Evolutionary conservation across 768 basidiomycete species (phyloP).

Genomic region (Termitomyces sp.): DNA sequence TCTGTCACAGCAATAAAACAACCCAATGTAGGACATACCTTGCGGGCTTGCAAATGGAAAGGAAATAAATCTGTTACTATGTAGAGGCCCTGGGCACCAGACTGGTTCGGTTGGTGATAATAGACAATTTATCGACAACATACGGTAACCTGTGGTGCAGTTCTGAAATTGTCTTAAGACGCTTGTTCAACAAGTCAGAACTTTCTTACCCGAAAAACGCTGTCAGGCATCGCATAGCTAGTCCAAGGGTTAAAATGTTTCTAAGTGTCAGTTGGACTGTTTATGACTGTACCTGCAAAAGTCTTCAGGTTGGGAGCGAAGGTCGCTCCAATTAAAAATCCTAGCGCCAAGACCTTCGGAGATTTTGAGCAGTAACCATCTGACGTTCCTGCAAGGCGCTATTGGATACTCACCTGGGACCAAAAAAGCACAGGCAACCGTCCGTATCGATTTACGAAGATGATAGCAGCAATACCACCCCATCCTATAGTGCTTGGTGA

Average conservation of each 20-base stretch:
- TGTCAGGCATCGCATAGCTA: conserved; percentile 29
- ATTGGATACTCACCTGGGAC: conserved; percentile 35
- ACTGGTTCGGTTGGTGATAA: not conserved
- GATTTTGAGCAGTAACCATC: not conserved
- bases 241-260: not conserved
- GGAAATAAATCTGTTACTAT: conserved; percentile 50
- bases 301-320: conserved; percentile 45
- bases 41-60: conserved; percentile 53
- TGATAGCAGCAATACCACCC: conserved; percentile 45
- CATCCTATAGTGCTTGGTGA: conserved; percentile 19
- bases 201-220: conserved; percentile 22
- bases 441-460: conserved; percentile 47
- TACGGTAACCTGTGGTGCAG: conserved; percentile 49
- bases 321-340: conserved; percentile 46
- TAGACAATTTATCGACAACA: not conserved
- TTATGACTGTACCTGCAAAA: conserved; percentile 26
- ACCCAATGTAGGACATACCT: conserved; percentile 22
- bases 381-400: not conserved
- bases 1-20: not conserved
- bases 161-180: conserved; percentile 15
- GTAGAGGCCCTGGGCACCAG: conserved; percentile 33
- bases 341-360: conserved; percentile 38
- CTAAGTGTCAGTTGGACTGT: not conserved
- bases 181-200: not conserved
- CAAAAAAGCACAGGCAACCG: conserved; percentile 59